Evolutionary conservation across 164 flowering plant species (phyloP).

Genomic region (Chloranthus sessilifolius): DNA sequence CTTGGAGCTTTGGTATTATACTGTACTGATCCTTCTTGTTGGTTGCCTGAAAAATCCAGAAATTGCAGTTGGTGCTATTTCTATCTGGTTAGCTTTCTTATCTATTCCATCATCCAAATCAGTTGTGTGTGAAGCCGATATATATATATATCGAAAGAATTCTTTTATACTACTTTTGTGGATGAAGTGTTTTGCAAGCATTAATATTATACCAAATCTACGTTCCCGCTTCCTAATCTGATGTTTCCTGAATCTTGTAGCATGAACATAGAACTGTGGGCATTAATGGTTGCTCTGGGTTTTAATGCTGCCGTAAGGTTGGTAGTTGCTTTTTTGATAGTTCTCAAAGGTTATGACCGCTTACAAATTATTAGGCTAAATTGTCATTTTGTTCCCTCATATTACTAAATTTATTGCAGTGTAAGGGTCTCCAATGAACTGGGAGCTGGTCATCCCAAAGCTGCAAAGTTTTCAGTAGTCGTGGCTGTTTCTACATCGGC

Average conservation of each 20-base stretch:
- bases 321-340: not conserved
- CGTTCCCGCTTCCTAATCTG: not conserved
- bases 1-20: conserved; percentile 41
- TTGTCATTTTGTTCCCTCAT: not conserved
- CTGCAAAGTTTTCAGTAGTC: conserved; percentile 39
- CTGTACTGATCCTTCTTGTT: conserved; percentile 29
- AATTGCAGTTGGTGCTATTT: conserved; percentile 30
- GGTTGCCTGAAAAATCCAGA: conserved; percentile 24
- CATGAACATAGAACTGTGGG: conserved; percentile 45
- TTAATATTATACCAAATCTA: too few relatives aligned
- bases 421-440: conserved; percentile 53
- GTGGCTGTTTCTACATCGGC: conserved; percentile 25
- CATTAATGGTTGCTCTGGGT: conserved; percentile 42
- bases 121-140: too few relatives aligned
- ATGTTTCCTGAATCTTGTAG: conserved; percentile 16
- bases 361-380: not conserved
- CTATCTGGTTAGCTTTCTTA: conserved; percentile 26
- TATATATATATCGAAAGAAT: too few relatives aligned
- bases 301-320: conserved; percentile 51
- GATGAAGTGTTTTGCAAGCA: too few relatives aligned
- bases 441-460: conserved; percentile 44
- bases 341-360: too few relatives aligned
- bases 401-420: conserved; percentile 19
- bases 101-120: too few relatives aligned
- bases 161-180: too few relatives aligned